phyloP scores from a whole-genome alignment of 345 rosid species.

The Camelina neglecta region DNA sequence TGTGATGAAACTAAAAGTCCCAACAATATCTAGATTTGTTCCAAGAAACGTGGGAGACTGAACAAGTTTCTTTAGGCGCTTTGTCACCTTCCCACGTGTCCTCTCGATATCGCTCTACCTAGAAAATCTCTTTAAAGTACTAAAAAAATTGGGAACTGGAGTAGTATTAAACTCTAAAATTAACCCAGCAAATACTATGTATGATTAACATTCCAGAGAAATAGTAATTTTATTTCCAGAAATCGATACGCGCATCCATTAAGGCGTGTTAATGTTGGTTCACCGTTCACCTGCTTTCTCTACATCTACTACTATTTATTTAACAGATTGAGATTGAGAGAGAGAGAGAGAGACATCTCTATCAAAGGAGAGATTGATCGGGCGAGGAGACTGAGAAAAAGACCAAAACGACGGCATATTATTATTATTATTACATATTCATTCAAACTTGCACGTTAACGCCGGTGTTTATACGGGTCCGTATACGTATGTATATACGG shows the following conservation, averaged over 20 bases:
- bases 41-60: slow-evolving; percentile 39
- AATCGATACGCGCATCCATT: too few species aligned
- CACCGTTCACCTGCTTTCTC: slow-evolving; percentile 37
- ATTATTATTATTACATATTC: background rate
- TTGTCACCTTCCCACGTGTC: slow-evolving; percentile 33
- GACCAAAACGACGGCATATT: slow-evolving; percentile 29
- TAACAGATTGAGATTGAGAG: background rate
- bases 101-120: background rate
- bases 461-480: slow-evolving; percentile 18
- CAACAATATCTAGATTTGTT: background rate
- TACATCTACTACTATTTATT: background rate
- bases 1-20: background rate
- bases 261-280: too few species aligned
- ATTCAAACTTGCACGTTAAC: slow-evolving; percentile 55
- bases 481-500: slow-evolving; percentile 28
- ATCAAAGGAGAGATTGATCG: slow-evolving; percentile 40
- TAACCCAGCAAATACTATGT: too few species aligned
- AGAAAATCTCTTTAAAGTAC: background rate
- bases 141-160: too few species aligned
- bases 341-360: slow-evolving; percentile 1
- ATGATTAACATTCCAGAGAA: too few species aligned
- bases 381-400: slow-evolving; percentile 28
- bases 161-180: too few species aligned
- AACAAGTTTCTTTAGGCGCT: background rate
- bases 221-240: too few species aligned